A percentile compares a stretch with the other conserved stretches of the same genome.
These are phyloP conservation scores for Ophiostoma montium DNA, from an alignment of 2,329 filamentous ascomycete genomes.

Conservation along the genomic window DNA sequence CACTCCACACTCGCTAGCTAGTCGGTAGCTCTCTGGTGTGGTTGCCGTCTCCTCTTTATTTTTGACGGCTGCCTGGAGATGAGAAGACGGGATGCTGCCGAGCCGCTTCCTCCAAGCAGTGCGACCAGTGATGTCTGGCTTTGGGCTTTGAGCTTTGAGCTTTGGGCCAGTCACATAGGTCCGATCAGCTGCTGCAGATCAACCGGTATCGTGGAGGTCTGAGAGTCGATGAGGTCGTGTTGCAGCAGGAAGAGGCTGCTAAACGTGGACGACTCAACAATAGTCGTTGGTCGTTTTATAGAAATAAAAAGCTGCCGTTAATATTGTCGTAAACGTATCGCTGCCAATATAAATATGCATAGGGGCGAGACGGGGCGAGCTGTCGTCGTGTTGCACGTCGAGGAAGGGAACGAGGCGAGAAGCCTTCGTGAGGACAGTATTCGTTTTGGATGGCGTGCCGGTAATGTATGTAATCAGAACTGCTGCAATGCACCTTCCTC, in stretches of 20 bases:
- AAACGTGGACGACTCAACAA: too few relatives aligned
- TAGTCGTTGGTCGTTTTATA: too few relatives aligned
- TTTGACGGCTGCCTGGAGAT: constrained; percentile 9
- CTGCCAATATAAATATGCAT: too few relatives aligned
- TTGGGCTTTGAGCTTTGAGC: too few relatives aligned
- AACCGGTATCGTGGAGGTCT: too few relatives aligned
- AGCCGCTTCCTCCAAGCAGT: not conserved
- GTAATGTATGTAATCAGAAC: not conserved
- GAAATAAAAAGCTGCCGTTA: too few relatives aligned
- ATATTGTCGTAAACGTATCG: too few relatives aligned
- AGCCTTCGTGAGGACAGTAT: not conserved
- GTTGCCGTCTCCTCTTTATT: not conserved
- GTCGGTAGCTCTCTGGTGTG: not conserved
- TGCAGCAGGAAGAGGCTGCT: too few relatives aligned
- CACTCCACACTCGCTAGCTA: not conserved
- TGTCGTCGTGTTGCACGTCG: not conserved
- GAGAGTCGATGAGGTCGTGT: too few relatives aligned
- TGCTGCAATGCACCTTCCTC: not conserved
- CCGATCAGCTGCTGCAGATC: too few relatives aligned
- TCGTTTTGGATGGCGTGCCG: too few relatives aligned
- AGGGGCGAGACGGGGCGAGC: too few relatives aligned
- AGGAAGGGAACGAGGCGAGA: not conserved
- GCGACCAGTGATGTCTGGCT: not conserved
- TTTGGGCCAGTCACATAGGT: not conserved
- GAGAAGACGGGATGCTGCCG: constrained; percentile 1